Evolutionary conservation across 2,329 filamentous ascomycete species (phyloP).

Genomic region (Cladorrhinum sp.): DNA sequence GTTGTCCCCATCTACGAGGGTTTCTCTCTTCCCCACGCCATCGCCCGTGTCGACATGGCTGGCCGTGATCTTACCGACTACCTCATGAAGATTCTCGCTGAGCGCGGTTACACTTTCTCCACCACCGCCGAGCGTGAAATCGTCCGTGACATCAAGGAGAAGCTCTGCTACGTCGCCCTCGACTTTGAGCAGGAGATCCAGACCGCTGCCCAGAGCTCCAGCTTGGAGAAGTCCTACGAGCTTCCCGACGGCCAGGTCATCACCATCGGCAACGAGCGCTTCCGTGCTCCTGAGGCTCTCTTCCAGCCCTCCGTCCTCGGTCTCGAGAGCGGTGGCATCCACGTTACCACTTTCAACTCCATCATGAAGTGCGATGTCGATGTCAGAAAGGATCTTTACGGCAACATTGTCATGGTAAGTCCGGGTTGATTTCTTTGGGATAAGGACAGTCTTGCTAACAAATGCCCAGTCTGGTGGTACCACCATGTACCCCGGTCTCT

Average conservation of each 20-base stretch:
- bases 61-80: constrained; percentile 99
- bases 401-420: constrained; percentile 99
- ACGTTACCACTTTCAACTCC: constrained; percentile 99
- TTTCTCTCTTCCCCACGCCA: constrained; percentile 99
- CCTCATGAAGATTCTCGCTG: constrained; percentile 99
- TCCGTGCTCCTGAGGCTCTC: constrained; percentile 98
- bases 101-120: constrained; percentile 99
- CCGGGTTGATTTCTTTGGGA: not conserved
- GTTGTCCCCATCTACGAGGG: constrained; percentile 99
- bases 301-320: constrained; percentile 98
- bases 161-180: constrained; percentile 99
- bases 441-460: constrained; percentile 27
- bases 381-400: constrained; percentile 99
- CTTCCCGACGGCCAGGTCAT: constrained; percentile 99
- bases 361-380: constrained; percentile 99
- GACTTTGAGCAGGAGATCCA: constrained; percentile 99
- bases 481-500: constrained; percentile 99
- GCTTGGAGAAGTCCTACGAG: constrained; percentile 99
- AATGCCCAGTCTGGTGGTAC: constrained; percentile 88
- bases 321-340: constrained; percentile 98
- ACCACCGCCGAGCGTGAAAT: constrained; percentile 99
- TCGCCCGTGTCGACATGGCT: constrained; percentile 99
- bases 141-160: constrained; percentile 99
- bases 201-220: constrained; percentile 98
- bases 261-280: constrained; percentile 99